Evolutionary conservation across 2,329 filamentous ascomycete genomes (phyloP).

Genomic region (Cryphonectria carpinicola): DNA sequence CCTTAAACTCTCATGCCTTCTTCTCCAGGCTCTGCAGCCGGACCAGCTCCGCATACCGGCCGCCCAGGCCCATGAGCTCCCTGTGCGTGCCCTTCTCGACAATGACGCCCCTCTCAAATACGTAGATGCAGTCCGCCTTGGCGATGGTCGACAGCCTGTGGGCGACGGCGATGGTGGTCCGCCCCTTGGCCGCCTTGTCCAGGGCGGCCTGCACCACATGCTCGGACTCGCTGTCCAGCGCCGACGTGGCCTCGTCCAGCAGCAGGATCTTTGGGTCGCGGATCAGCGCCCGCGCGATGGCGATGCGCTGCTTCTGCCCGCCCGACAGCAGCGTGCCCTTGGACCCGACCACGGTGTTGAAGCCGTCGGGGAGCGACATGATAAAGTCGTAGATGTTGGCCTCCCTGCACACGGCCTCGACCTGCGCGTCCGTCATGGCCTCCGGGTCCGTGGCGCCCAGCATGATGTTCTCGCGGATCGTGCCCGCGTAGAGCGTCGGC

Average conservation of each 20-base stretch:
- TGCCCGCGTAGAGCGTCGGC: conserved; percentile 92
- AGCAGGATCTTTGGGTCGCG: conserved; percentile 83
- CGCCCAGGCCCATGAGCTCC: conserved; percentile 70
- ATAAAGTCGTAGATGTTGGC: conserved; percentile 95
- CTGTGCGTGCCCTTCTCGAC: conserved; percentile 83
- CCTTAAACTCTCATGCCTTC: background rate
- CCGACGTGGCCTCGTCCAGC: conserved; percentile 80
- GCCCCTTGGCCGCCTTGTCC: conserved; percentile 79
- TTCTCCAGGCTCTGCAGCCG: conserved; percentile 79
- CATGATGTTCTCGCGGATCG: conserved; percentile 86
- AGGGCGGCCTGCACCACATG: conserved; percentile 81
- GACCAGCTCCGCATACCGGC: conserved; percentile 78
- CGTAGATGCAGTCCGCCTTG: conserved; percentile 92
- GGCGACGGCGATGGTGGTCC: conserved; percentile 92
- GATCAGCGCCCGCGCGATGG: conserved; percentile 87
- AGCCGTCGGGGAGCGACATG: conserved; percentile 80
- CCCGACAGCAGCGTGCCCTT: conserved; percentile 86
- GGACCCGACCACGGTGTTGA: conserved; percentile 82
- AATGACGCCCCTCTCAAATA: conserved; percentile 88
- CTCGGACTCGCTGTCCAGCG: conserved; percentile 76
- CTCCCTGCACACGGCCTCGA: conserved; percentile 82
- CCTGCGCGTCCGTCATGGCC: conserved; percentile 68
- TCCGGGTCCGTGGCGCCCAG: conserved; percentile 70
- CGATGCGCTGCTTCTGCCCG: conserved; percentile 93
- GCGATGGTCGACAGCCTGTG: conserved; percentile 92